Evolutionary conservation across 2,329 filamentous ascomycete genomes (phyloP).

Genomic region (Conoideocrella luteorostrata): DNA sequence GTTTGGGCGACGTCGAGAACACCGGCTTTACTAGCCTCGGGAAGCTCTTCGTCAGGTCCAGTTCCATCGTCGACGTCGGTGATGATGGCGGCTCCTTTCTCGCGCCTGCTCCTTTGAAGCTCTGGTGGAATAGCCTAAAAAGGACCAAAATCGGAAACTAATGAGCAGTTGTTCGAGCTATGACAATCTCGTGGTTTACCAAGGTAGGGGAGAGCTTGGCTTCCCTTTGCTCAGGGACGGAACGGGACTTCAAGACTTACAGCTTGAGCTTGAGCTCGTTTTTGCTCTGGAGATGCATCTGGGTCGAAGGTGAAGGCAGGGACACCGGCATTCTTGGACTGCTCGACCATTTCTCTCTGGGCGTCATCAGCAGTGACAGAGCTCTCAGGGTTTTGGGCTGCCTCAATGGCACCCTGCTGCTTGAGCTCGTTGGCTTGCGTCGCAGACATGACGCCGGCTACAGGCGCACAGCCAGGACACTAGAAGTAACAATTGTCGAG

Average conservation of each 20-base stretch:
- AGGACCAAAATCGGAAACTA: too few relatives aligned
- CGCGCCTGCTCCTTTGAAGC: slow-evolving; percentile 26
- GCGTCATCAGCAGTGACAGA: slow-evolving; percentile 63
- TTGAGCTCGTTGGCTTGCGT: slow-evolving; percentile 58
- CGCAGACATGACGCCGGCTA: slow-evolving; percentile 25
- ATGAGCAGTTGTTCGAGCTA: too few relatives aligned
- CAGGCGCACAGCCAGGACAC: slow-evolving; percentile 7
- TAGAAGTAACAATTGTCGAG: not conserved
- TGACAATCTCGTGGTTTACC: too few relatives aligned
- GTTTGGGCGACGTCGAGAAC: slow-evolving; percentile 51
- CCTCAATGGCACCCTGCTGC: slow-evolving; percentile 72
- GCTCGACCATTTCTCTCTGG: slow-evolving; percentile 65
- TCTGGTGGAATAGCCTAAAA: slow-evolving; percentile 32
- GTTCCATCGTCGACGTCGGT: slow-evolving; percentile 74
- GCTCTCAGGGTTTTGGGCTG: slow-evolving; percentile 65
- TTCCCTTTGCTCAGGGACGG: too few relatives aligned
- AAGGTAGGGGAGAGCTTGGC: too few relatives aligned
- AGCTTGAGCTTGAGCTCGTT: slow-evolving; percentile 69
- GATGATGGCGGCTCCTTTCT: slow-evolving; percentile 62
- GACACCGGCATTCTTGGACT: slow-evolving; percentile 73
- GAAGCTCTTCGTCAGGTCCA: slow-evolving; percentile 67
- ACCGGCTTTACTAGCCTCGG: slow-evolving; percentile 64
- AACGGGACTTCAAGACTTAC: slow-evolving; percentile 49
- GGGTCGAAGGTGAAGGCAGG: slow-evolving; percentile 83
- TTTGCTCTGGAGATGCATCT: slow-evolving; percentile 74